Conservation (phyloP, 148 eudicot genomes). For the Gaultheria prostrata region DNA sequence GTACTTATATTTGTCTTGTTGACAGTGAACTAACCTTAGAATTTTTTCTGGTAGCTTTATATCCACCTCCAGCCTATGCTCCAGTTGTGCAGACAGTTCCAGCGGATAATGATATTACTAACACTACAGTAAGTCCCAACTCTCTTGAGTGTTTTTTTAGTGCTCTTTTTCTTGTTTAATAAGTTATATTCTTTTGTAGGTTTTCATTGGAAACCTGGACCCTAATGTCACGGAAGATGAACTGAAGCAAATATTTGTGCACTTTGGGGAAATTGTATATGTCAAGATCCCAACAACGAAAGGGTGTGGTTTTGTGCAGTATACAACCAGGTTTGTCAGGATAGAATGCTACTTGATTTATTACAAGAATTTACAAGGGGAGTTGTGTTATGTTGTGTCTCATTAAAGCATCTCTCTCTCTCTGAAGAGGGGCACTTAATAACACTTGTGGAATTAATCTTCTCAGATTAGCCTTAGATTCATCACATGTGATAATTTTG, state of each 20-base stretch:
- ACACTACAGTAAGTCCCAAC: constrained; percentile 72
- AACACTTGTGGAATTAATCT: neutral
- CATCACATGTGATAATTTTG: neutral
- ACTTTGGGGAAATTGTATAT: constrained; percentile 83
- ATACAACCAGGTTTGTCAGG: constrained; percentile 59
- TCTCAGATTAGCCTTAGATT: neutral
- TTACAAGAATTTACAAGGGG: neutral
- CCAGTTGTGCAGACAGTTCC: constrained; percentile 58
- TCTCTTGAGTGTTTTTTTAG: neutral
- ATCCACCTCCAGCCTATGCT: constrained; percentile 67
- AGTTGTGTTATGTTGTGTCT: neutral
- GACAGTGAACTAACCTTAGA: constrained; percentile 10
- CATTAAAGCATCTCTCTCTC: neutral
- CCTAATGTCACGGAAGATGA: constrained; percentile 85
- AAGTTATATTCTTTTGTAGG: constrained; percentile 38
- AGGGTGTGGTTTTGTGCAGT: constrained; percentile 98
- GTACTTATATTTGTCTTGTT: neutral
- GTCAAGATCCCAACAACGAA: constrained; percentile 77
- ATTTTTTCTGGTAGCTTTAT: constrained; percentile 48
- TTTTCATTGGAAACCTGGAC: constrained; percentile 84
- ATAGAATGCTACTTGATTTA: neutral
- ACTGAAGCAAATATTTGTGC: constrained; percentile 76
- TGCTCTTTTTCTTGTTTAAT: neutral
- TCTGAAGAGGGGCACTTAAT: neutral
- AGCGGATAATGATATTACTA: constrained; percentile 70